A percentile compares a stretch with the other conserved stretches of the same genome.
phyloP scores from a whole-genome alignment of 768 basidiomycete genomes.

The Thelephora aurantiotincta region DNA sequence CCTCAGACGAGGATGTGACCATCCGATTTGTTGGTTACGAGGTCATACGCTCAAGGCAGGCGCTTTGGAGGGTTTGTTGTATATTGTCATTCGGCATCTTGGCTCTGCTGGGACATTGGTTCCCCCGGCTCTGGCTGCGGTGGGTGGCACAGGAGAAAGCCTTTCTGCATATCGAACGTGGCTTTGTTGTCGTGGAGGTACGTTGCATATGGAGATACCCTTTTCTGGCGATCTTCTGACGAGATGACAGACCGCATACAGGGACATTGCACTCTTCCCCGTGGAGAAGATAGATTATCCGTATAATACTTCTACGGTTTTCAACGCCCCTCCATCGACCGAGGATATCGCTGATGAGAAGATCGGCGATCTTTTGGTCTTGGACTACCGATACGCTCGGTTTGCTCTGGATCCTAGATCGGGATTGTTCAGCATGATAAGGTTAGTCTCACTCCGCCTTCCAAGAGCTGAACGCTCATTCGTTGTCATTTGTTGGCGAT shows the following conservation, averaged over 20 bases:
- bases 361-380: slow-evolving; percentile 42
- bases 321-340: slow-evolving; percentile 7
- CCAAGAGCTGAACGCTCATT: neutral
- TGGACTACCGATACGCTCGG: slow-evolving; percentile 88
- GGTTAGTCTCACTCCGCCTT: slow-evolving; percentile 30
- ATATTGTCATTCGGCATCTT: slow-evolving; percentile 57
- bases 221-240: slow-evolving; percentile 13
- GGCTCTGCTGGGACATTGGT: slow-evolving; percentile 82
- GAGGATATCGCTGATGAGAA: slow-evolving; percentile 17
- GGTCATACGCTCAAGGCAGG: slow-evolving; percentile 41
- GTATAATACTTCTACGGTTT: slow-evolving; percentile 69
- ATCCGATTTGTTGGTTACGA: slow-evolving; percentile 84
- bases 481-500: too few relatives aligned
- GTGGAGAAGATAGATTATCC: slow-evolving; percentile 57
- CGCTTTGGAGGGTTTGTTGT: slow-evolving; percentile 61
- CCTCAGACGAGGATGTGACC: slow-evolving; percentile 82
- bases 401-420: slow-evolving; percentile 78
- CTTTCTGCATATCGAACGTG: slow-evolving; percentile 55
- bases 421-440: slow-evolving; percentile 70
- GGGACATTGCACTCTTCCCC: slow-evolving; percentile 68
- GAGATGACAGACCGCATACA: slow-evolving; percentile 56
- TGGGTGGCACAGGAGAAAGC: slow-evolving; percentile 77
- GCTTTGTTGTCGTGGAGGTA: slow-evolving; percentile 87
- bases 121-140: slow-evolving; percentile 81
- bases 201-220: slow-evolving; percentile 13